Base-by-base conservation (phyloP, 495 filamentous ascomycete species). In the Sabuloglossum arenarium region DNA sequence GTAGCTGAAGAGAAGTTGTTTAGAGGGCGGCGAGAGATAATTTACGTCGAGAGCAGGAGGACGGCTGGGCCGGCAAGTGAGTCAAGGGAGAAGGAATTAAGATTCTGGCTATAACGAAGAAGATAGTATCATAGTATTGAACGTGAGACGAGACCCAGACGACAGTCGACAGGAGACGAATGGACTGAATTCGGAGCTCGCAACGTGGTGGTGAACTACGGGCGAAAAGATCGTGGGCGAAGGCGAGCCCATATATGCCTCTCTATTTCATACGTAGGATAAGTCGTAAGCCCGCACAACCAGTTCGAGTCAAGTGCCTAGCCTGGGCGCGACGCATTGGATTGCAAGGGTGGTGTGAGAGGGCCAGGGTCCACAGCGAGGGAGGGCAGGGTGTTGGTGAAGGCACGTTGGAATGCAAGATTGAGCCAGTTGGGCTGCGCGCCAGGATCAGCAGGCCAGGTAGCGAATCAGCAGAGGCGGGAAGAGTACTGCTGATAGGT, bases 201-300 rank as follows among this genome's bases (percentile, higher is more conserved):
- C 45, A 49, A 49, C 45, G 45, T 49, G 45, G 45, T 49, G 45
- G 5, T 49, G 45, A 49, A 49, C 45, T 49, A 49, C 23, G 45
- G 45, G 45, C 45, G 45, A 49, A 49, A 49, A 49, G 19, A 21
- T 16, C n/a, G 45, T 49, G 45, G 45, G 45, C 21, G 23, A n/a
- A 5, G 21, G 19, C 45, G 25, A 39, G 25, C 23, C 45, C 45
- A 49, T 49, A 49, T 49, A 49, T 49, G 21, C 5, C 45, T 16
- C 5, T 25, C 23, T 3, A 4, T 3, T 25, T 49, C n/a, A 4
- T 3, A 3, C 8, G 23, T n/a, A 28, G 45, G 5, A 28, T 5
- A 28, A 14, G 3, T 8, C 45, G 45, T 28, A 49, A 28, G 34
- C 34, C 34, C 34, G 34, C 34, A 39, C 6, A 12, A 39, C 34